Evolutionary conservation across 352 stramenopile genomes (phyloP), one percentile per base, ranked within the genome.

Genomic region (Pythium aquatile): DNA sequence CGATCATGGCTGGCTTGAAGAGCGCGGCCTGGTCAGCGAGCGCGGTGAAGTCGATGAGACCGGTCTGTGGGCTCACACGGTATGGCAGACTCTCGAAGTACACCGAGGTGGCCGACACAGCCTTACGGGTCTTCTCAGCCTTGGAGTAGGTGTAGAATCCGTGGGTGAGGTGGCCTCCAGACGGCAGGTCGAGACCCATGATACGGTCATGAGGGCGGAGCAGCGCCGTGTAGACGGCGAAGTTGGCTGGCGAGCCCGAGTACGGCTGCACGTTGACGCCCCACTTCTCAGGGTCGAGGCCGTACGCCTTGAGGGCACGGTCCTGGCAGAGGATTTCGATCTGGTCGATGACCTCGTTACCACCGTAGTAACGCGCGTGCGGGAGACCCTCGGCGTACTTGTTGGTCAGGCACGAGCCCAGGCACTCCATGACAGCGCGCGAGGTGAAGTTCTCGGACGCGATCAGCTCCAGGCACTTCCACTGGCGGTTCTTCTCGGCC

Each of bases 371-470:
- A 46, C 96, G 78, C 56, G 84, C 86, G 56, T 95, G 90, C 54
- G 96, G 94, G 44, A 96, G 81, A n/a, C 98, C 98, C 76, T 99
- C 98, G 24, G 97, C 87, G 78, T 99, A 99, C 87, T 99, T 99
- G 89, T 99, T 99, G 64, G 98, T 99, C 16, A 99, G 81, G 63
- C 90, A 97, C 64, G 94, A 99, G 67, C 98, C 98, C 48, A 99
- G 88, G 76, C 96, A 99, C 64, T 99, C 96, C 87, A 99, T 98
- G 48, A 99, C 97, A 20, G 97, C 97, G 37, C 88, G 87, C n/a
- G 93, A 99, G 32, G 98, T 99, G 77, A 99, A 99, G 88, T 99
- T 99, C 81, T 99, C 98, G 29, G 95, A 99, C 13, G 98, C 98
- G 76, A 99, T 99, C 55, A 99, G 92, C 79, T 99, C 97, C 48